phyloP scores from a whole-genome alignment of 2,329 filamentous ascomycete genomes.

The Proliferodiscus dingleyae region DNA sequence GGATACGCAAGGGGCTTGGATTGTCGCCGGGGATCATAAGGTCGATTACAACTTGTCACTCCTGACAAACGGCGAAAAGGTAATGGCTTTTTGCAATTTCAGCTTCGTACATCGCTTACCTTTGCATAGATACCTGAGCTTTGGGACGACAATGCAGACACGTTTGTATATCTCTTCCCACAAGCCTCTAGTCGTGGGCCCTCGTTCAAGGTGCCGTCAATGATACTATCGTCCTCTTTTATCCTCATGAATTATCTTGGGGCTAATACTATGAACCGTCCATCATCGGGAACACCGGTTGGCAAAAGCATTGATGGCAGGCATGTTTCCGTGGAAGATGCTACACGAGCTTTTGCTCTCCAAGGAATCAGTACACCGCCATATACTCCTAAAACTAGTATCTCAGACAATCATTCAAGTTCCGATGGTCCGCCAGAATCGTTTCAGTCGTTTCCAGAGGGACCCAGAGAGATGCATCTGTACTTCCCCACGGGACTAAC shows the following conservation, averaged over 20 bases:
- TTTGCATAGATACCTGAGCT: slow-evolving; percentile 55
- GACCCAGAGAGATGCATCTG: slow-evolving; percentile 42
- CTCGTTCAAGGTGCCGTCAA: slow-evolving; percentile 56
- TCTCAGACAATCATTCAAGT: slow-evolving; percentile 13
- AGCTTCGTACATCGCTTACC: slow-evolving; percentile 5
- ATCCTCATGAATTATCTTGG: slow-evolving; percentile 17
- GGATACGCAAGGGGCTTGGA: slow-evolving; percentile 39
- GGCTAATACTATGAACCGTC: neutral
- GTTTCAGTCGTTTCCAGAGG: slow-evolving; percentile 25
- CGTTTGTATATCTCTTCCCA: slow-evolving; percentile 54
- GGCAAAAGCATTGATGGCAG: slow-evolving; percentile 42
- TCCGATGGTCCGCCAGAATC: slow-evolving; percentile 21
- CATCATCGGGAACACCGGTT: slow-evolving; percentile 20
- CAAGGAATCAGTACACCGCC: slow-evolving; percentile 35
- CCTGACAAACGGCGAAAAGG: slow-evolving; percentile 51
- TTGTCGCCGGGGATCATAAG: slow-evolving; percentile 46
- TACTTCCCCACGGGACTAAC: slow-evolving; percentile 43
- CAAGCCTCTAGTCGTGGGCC: slow-evolving; percentile 45
- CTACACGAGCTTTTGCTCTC: slow-evolving; percentile 35
- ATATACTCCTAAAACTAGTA: slow-evolving; percentile 21
- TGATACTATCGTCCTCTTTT: slow-evolving; percentile 47
- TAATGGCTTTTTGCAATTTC: slow-evolving; percentile 27
- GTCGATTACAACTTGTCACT: slow-evolving; percentile 52
- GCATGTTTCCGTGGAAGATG: slow-evolving; percentile 44
- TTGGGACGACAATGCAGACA: slow-evolving; percentile 57